These are phyloP conservation scores for Yamadazyma paraphyllophila DNA, from an alignment of 805 yeast species.

Conservation along the genomic window DNA sequence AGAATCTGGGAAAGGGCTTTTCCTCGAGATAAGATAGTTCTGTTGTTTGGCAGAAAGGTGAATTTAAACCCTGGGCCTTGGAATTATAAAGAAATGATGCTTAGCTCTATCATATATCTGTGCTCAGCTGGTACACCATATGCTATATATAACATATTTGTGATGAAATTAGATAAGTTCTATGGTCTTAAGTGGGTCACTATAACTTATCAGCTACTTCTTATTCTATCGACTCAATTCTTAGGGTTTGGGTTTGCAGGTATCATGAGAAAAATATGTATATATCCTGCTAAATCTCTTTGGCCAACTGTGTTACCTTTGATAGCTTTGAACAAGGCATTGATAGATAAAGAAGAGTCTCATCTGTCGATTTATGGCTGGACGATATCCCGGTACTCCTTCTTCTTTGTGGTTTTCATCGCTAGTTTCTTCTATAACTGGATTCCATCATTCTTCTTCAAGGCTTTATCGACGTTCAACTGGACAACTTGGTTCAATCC, in stretches of 20 bases:
- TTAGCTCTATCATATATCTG: conserved; percentile 41
- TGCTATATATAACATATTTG: conserved; percentile 41
- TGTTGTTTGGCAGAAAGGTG: conserved; percentile 21
- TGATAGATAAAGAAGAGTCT: conserved; percentile 30
- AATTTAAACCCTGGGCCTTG: conserved; percentile 43
- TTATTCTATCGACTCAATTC: conserved; percentile 55
- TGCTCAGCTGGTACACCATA: conserved; percentile 44
- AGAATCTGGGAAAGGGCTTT: conserved; percentile 36
- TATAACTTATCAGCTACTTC: conserved; percentile 53
- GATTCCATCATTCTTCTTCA: conserved; percentile 41
- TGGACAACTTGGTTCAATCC: conserved; percentile 48
- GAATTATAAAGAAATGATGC: conserved; percentile 47
- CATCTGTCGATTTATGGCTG: conserved; percentile 30
- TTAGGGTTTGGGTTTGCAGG: conserved; percentile 71
- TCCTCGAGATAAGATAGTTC: conserved; percentile 23
- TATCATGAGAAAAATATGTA: conserved; percentile 53
- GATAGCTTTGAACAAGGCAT: conserved; percentile 41
- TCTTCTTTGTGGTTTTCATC: conserved; percentile 32
- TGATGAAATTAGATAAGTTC: conserved; percentile 42
- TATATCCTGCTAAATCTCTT: conserved; percentile 40
- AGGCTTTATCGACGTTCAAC: conserved; percentile 38
- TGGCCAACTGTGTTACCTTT: conserved; percentile 47
- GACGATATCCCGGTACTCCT: conserved; percentile 41
- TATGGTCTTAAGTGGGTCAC: conserved; percentile 44
- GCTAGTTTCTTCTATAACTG: conserved; percentile 41